Conservation (phyloP, 768 basidiomycete species). For the Fomitopsis pulvina region DNA sequence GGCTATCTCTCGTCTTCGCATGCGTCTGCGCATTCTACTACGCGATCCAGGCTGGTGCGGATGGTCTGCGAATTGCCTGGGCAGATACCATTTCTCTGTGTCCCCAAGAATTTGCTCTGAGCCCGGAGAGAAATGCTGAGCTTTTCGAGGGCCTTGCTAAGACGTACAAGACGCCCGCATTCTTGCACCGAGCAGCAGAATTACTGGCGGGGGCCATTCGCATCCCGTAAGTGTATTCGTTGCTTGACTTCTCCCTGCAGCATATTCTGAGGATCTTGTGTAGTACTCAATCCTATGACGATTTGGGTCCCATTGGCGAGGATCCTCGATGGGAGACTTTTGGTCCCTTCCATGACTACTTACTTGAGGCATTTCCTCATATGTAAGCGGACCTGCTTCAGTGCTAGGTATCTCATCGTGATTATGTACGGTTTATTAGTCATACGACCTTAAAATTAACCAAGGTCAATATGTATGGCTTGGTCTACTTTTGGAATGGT, state of each 20-base stretch:
- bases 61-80: background rate
- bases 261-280: no score
- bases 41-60: background rate
- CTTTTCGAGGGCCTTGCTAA: conserved; percentile 28
- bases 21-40: background rate
- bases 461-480: conserved; percentile 53
- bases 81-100: conserved; percentile 19
- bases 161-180: conserved; percentile 27
- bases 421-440: conserved; percentile 20
- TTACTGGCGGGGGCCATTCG: conserved; percentile 19
- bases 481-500: conserved; percentile 58
- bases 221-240: conserved; percentile 29
- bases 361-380: conserved; percentile 51
- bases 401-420: no score
- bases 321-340: conserved; percentile 42
- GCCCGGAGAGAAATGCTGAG: conserved; percentile 27
- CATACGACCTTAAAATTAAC: conserved; percentile 45
- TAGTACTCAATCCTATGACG: conserved; percentile 48
- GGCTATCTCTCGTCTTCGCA: background rate
- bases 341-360: conserved; percentile 31
- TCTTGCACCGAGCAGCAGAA: conserved; percentile 22
- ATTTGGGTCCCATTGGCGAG: conserved; percentile 38
- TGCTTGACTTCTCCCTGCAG: background rate
- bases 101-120: conserved; percentile 27
- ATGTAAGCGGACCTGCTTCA: conserved; percentile 35